Percentiles rank a stretch among this genome's conserved stretches.
Evolutionary conservation across 2,329 filamentous ascomycete genomes (phyloP).

Genomic region (Pleoardoris graminearum): DNA sequence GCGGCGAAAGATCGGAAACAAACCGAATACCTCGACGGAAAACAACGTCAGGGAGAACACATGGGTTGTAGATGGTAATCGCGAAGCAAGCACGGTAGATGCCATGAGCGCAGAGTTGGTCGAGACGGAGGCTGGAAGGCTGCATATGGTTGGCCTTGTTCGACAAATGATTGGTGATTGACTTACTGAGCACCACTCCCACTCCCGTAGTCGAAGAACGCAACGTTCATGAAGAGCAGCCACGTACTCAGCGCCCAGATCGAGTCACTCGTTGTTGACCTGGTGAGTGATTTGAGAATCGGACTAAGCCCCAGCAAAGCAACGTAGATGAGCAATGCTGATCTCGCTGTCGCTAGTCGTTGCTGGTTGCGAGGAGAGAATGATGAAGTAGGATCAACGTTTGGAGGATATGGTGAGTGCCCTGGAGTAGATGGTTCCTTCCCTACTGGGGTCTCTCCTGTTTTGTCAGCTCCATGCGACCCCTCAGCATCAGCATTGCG

Average conservation of each 20-base stretch:
- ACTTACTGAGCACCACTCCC: slow-evolving; percentile 58
- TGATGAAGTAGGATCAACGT: slow-evolving; percentile 42
- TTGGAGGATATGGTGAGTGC: slow-evolving; percentile 49
- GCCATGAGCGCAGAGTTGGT: slow-evolving; percentile 98
- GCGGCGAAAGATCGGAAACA: slow-evolving; percentile 96
- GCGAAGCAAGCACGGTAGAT: slow-evolving; percentile 87
- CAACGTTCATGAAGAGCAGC: slow-evolving; percentile 92
- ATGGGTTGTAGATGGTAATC: slow-evolving; percentile 85
- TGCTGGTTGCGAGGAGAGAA: slow-evolving; percentile 62
- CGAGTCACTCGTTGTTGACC: slow-evolving; percentile 87
- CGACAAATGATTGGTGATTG: slow-evolving; percentile 12
- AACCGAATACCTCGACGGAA: slow-evolving; percentile 93
- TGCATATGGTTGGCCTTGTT: slow-evolving; percentile 36
- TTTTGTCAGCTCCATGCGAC: background rate
- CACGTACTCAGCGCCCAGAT: slow-evolving; percentile 98
- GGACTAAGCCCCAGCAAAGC: slow-evolving; percentile 89
- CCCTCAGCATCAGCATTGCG: slow-evolving; percentile 29
- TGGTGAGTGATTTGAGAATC: slow-evolving; percentile 94
- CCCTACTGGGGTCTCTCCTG: slow-evolving; percentile 29
- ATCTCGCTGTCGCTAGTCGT: slow-evolving; percentile 82
- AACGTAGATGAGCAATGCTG: slow-evolving; percentile 88
- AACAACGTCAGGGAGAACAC: slow-evolving; percentile 96
- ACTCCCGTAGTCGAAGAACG: slow-evolving; percentile 95
- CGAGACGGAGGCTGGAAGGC: slow-evolving; percentile 75
- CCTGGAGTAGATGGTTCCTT: slow-evolving; percentile 18